These are phyloP conservation scores for Termitomyces eurrhizus DNA, from an alignment of 768 basidiomycete species.

Conservation along the genomic window DNA sequence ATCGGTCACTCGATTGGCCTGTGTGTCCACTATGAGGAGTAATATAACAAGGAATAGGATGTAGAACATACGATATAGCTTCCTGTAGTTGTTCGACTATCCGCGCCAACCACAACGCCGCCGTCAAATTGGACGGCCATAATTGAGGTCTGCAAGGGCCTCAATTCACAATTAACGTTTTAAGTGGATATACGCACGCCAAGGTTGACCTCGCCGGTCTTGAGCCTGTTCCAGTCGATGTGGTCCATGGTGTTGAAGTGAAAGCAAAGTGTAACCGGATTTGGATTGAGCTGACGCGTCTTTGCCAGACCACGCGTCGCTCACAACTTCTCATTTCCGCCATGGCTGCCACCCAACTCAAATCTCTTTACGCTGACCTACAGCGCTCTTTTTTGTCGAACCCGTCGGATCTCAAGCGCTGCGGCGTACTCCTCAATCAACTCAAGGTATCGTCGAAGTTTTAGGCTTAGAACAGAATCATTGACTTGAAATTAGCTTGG, in stretches of 20 bases:
- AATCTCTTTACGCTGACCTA: slow-evolving; percentile 61
- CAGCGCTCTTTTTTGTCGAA: slow-evolving; percentile 60
- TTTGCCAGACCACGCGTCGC: slow-evolving; percentile 32
- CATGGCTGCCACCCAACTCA: slow-evolving; percentile 55
- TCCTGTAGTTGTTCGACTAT: slow-evolving; percentile 95
- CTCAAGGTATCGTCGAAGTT: slow-evolving; percentile 56
- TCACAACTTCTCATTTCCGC: slow-evolving; percentile 14
- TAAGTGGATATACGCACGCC: slow-evolving; percentile 59
- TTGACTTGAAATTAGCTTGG: slow-evolving; percentile 48
- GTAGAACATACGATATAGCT: slow-evolving; percentile 78
- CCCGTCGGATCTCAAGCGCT: slow-evolving; percentile 66
- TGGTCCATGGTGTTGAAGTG: slow-evolving; percentile 44
- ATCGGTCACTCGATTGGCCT: slow-evolving; percentile 99
- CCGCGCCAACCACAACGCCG: slow-evolving; percentile 95
- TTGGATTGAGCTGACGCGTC: slow-evolving; percentile 20
- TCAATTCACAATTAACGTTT: background rate
- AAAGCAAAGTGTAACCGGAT: slow-evolving; percentile 16
- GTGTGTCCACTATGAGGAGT: slow-evolving; percentile 1
- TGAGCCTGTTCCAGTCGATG: slow-evolving; percentile 85
- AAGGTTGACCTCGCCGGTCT: slow-evolving; percentile 94
- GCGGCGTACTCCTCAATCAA: slow-evolving; percentile 57
- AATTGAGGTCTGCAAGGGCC: slow-evolving; percentile 77
- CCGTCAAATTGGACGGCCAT: slow-evolving; percentile 98
- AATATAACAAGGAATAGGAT: background rate
- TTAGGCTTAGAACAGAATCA: background rate